A percentile compares a stretch with the other conserved stretches of the same genome.
phyloP scores from a whole-genome alignment of 768 basidiomycete genomes.

The Tubosaeta sp. region DNA sequence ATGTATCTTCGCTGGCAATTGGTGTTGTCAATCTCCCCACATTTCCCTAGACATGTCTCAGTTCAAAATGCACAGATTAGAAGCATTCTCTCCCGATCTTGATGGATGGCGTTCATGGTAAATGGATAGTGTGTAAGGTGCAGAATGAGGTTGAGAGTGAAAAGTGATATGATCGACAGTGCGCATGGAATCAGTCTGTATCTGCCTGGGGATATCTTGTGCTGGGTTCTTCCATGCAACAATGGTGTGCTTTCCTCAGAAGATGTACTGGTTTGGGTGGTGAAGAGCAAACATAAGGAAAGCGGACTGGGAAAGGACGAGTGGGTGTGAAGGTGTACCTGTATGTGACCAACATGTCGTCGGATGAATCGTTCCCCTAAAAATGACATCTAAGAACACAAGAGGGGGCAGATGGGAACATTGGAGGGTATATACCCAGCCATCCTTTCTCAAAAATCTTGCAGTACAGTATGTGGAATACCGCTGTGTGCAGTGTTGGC shows the following conservation, averaged over 20 bases:
- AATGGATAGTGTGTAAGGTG: background rate
- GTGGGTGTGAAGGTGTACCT: background rate
- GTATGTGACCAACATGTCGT: background rate
- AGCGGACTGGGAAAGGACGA: background rate
- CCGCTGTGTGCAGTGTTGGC: too few species aligned
- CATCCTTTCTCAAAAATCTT: background rate
- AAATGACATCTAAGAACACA: background rate
- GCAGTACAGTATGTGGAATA: too few species aligned
- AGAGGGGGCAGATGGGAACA: background rate
- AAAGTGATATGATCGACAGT: background rate
- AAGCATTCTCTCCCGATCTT: background rate
- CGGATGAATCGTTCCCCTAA: background rate
- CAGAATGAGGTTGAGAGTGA: background rate
- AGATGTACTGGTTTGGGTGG: background rate
- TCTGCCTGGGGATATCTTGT: background rate
- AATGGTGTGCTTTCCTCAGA: constrained; percentile 7
- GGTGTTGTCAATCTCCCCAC: too few species aligned
- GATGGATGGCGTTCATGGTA: background rate
- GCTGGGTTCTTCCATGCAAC: constrained; percentile 1
- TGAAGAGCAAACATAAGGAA: too few species aligned
- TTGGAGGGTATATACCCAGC: background rate
- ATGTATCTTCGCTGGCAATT: too few species aligned
- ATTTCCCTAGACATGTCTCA: too few species aligned
- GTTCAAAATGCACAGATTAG: too few species aligned
- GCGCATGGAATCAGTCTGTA: background rate